Conservation (phyloP, 2,329 filamentous ascomycete species). For the Leptographium wingfieldii region DNA sequence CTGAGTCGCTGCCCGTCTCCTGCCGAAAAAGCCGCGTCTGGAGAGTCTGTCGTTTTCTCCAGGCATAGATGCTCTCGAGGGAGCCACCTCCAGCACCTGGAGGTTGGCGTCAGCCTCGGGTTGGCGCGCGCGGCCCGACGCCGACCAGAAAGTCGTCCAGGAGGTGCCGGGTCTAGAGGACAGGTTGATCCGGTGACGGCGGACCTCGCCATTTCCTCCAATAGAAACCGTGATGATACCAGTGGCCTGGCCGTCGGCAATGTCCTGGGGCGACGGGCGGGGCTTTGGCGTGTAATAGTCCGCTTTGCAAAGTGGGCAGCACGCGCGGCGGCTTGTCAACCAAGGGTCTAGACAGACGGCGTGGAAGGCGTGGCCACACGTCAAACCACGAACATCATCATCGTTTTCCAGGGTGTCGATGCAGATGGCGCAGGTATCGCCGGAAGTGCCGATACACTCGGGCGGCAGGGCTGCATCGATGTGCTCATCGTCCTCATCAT, state of each 20-base stretch:
- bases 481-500: constrained; percentile 51
- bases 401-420: constrained; percentile 90
- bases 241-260: constrained; percentile 18
- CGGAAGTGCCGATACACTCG: constrained; percentile 67
- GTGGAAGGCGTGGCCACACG: constrained; percentile 97
- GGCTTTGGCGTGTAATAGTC: constrained; percentile 96
- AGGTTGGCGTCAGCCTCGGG: not conserved
- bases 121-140: not conserved
- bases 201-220: constrained; percentile 12
- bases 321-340: constrained; percentile 86
- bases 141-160: constrained; percentile 22
- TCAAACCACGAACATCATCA: constrained; percentile 85
- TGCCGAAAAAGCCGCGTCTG: constrained; percentile 13
- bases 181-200: constrained; percentile 31
- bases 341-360: constrained; percentile 92
- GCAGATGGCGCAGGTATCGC: constrained; percentile 93
- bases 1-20: constrained; percentile 4
- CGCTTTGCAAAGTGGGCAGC: constrained; percentile 94
- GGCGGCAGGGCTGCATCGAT: constrained; percentile 72
- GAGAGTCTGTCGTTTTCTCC: not conserved
- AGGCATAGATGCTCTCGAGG: not conserved
- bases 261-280: constrained; percentile 40
- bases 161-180: constrained; percentile 28
- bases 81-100: not conserved
- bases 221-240: constrained; percentile 18